Percentiles rank a stretch among this genome's conserved stretches.
Conservation (phyloP, 179 eudicot genomes). For the Beta corolliflora region DNA sequence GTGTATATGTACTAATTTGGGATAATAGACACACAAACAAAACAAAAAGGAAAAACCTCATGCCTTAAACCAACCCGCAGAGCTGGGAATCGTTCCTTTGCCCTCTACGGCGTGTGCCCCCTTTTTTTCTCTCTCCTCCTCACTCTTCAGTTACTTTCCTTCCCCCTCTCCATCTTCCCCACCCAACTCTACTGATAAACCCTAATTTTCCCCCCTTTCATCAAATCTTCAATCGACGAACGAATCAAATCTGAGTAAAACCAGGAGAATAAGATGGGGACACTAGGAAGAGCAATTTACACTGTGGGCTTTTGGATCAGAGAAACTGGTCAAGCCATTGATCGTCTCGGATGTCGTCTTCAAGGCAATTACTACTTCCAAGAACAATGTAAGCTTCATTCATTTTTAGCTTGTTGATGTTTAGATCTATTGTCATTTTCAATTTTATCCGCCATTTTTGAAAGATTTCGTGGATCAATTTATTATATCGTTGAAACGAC, state of each 20-base stretch:
- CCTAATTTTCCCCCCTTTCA: constrained; percentile 23
- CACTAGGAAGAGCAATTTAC: constrained; percentile 79
- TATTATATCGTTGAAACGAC: not conserved
- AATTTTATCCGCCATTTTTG: not conserved
- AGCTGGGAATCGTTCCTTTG: not conserved
- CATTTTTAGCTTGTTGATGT: not conserved
- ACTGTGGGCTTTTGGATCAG: constrained; percentile 93
- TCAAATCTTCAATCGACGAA: constrained; percentile 10
- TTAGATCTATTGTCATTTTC: constrained; percentile 22
- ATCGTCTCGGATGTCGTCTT: constrained; percentile 94
- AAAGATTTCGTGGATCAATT: constrained; percentile 13
- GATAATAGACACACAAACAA: too few relatives aligned
- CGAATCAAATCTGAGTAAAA: not conserved
- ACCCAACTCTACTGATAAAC: constrained; percentile 18
- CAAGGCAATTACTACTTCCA: constrained; percentile 82
- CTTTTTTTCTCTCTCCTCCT: not conserved
- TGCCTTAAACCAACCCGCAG: not conserved
- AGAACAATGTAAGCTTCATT: constrained; percentile 56
- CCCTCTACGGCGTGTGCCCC: not conserved
- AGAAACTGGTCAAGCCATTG: constrained; percentile 95
- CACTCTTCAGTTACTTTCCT: not conserved
- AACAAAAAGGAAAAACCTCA: not conserved
- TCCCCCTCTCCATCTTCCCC: not conserved
- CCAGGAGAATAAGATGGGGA: constrained; percentile 51
- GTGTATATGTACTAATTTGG: too few relatives aligned